A percentile compares a stretch with the other conserved stretches of the same genome.
Conservation (phyloP, 768 basidiomycete species). For the Mycena crocata region DNA sequence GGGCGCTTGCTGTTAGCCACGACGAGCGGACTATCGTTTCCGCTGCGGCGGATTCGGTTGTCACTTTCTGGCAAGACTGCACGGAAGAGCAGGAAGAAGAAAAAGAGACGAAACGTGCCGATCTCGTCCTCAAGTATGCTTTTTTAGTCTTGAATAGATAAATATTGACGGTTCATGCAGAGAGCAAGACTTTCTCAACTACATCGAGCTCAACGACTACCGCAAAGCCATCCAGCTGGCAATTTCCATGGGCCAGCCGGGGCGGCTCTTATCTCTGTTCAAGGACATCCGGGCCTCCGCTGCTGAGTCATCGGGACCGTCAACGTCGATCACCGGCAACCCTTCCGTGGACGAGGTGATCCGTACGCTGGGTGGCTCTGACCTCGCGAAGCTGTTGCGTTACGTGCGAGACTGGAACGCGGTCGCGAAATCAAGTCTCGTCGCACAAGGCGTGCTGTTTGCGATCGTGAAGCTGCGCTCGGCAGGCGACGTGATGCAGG, state of each 20-base stretch:
- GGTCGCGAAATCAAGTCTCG: constrained; percentile 84
- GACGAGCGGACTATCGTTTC: constrained; percentile 91
- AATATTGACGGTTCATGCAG: constrained; percentile 55
- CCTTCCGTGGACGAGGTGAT: constrained; percentile 85
- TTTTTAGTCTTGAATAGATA: neutral
- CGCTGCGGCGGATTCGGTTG: constrained; percentile 94
- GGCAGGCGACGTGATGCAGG: constrained; percentile 77
- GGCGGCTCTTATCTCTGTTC: constrained; percentile 86
- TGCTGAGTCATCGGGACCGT: constrained; percentile 27
- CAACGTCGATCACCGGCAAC: constrained; percentile 71
- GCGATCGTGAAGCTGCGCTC: constrained; percentile 83
- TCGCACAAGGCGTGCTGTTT: constrained; percentile 88
- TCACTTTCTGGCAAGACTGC: constrained; percentile 97
- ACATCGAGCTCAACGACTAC: constrained; percentile 88
- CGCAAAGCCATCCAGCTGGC: constrained; percentile 92
- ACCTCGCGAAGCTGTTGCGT: constrained; percentile 83
- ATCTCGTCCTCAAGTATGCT: constrained; percentile 84
- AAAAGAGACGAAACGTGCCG: constrained; percentile 77
- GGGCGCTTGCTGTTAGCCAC: constrained; percentile 87
- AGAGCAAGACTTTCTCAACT: constrained; percentile 96
- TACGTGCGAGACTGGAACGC: constrained; percentile 96
- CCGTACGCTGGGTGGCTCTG: constrained; percentile 72
- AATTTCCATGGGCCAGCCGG: constrained; percentile 93
- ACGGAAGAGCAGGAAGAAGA: constrained; percentile 86
- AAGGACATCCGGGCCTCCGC: constrained; percentile 61